Percentiles rank a stretch among this genome's conserved stretches.
phyloP scores from a whole-genome alignment of 257 asterid genomes.

The Capsicum rhomboideum region DNA sequence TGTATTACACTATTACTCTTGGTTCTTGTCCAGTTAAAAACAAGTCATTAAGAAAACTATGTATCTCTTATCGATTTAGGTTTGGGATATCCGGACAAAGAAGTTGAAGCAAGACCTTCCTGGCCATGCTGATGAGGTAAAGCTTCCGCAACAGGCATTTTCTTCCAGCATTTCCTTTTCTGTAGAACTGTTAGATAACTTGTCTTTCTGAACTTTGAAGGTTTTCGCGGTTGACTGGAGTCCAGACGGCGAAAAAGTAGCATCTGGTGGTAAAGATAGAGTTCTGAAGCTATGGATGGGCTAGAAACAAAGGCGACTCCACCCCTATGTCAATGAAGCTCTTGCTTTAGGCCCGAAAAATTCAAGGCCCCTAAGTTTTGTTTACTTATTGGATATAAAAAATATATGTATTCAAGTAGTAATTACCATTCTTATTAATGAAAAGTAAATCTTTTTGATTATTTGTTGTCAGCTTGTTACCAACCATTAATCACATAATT shows the following conservation, averaged over 20 bases:
- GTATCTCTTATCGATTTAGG: conserved; percentile 23
- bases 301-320: conserved; percentile 5
- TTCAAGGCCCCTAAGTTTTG: background rate
- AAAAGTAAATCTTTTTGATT: background rate
- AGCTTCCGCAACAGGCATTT: background rate
- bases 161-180: background rate
- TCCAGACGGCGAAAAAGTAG: conserved; percentile 97
- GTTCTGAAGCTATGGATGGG: conserved; percentile 97
- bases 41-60: background rate
- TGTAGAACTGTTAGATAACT: background rate
- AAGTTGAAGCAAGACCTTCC: conserved; percentile 96
- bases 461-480: background rate
- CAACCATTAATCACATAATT: background rate
- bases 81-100: conserved; percentile 85
- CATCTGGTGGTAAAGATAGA: conserved; percentile 89
- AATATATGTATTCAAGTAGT: background rate
- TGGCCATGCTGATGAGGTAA: conserved; percentile 95
- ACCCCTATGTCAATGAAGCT: background rate
- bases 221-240: conserved; percentile 99
- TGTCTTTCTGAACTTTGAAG: conserved; percentile 17
- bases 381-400: background rate
- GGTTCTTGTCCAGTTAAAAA: background rate
- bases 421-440: background rate
- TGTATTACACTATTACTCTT: background rate
- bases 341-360: background rate